These are phyloP conservation scores for Testicularia cyperi DNA, from an alignment of 1,284 basidiomycete species.

Conservation along the genomic window DNA sequence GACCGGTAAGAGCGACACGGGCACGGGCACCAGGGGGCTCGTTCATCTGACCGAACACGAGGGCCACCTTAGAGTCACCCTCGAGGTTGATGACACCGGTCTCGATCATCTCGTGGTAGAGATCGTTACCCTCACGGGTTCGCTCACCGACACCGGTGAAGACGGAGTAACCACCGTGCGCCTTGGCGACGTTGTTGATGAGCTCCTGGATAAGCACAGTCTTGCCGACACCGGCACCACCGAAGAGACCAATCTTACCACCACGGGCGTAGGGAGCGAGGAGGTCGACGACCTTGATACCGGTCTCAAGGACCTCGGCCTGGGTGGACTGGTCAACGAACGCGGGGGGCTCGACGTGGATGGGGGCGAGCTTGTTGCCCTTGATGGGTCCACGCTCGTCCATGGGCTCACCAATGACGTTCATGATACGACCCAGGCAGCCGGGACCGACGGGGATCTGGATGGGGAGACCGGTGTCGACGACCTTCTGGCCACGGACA, in stretches of 20 bases:
- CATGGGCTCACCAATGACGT: constrained; percentile 99
- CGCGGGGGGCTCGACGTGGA: constrained; percentile 92
- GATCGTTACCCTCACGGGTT: constrained; percentile 99
- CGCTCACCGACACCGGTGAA: constrained; percentile 99
- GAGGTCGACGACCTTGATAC: constrained; percentile 99
- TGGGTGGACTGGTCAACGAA: constrained; percentile 98
- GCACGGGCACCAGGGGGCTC: constrained; percentile 99
- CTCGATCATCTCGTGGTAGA: constrained; percentile 99
- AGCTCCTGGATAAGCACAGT: constrained; percentile 98
- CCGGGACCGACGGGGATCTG: constrained; percentile 90
- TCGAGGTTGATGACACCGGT: constrained; percentile 97
- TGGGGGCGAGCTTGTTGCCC: constrained; percentile 76
- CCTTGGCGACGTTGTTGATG: constrained; percentile 99
- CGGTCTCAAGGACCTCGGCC: constrained; percentile 96
- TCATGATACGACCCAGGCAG: constrained; percentile 98
- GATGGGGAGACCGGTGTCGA: constrained; percentile 95
- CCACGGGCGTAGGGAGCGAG: constrained; percentile 99
- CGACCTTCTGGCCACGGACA: constrained; percentile 93
- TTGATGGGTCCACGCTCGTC: constrained; percentile 98
- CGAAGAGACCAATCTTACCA: constrained; percentile 99
- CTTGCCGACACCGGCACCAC: constrained; percentile 99
- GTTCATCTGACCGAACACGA: constrained; percentile 99
- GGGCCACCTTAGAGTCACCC: constrained; percentile 98
- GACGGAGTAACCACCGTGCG: constrained; percentile 99
- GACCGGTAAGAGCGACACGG: constrained; percentile 96